Evolutionary conservation across 176 grass and related monocot species (phyloP).

Genomic region (Rhynchospora pubera): DNA sequence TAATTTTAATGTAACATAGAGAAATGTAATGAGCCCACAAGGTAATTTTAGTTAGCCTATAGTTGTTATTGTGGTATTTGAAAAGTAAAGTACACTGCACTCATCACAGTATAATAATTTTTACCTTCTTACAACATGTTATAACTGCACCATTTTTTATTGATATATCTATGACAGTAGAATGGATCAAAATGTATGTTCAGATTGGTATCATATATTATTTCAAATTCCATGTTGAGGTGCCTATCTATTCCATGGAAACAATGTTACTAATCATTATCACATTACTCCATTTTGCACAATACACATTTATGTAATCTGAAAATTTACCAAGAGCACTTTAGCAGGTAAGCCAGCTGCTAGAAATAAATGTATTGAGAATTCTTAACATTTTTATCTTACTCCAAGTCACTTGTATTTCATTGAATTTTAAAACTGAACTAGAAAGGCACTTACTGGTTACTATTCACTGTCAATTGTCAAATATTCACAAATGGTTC

Average conservation of each 20-base stretch:
- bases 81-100: background rate
- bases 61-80: background rate
- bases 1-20: constrained; percentile 2
- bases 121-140: background rate
- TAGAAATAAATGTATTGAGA: background rate
- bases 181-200: background rate
- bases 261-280: background rate
- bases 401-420: background rate
- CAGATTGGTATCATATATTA: background rate
- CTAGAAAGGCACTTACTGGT: background rate
- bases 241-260: background rate
- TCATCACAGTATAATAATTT: background rate
- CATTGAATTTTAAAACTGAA: background rate
- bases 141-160: background rate
- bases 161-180: background rate
- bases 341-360: background rate
- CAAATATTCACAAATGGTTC: background rate
- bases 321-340: background rate
- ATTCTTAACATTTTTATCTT: background rate
- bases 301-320: too few relatives aligned
- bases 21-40: background rate
- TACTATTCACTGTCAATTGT: background rate
- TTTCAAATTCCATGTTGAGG: background rate
- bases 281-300: background rate
- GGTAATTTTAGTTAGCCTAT: background rate